Conservation (phyloP, 257 asterid species). For the Solanum lycopersicoides region DNA sequence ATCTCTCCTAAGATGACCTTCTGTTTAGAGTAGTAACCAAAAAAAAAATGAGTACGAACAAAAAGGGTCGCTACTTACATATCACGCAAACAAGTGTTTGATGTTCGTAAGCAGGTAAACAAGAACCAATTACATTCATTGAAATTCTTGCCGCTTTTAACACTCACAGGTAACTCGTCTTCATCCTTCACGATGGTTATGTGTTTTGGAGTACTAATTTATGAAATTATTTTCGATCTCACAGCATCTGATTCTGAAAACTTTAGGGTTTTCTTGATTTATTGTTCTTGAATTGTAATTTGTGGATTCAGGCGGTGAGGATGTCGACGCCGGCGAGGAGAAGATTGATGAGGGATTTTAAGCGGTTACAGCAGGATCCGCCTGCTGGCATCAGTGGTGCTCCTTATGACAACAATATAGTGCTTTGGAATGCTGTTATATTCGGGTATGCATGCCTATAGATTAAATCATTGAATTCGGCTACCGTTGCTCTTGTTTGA, state of each 20-base stretch:
- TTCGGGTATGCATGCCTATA: conserved; percentile 47
- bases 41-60: too few species aligned
- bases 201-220: too few species aligned
- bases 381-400: conserved; percentile 96
- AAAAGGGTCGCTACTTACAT: too few species aligned
- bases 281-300: neutral
- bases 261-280: neutral
- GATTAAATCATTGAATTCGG: neutral
- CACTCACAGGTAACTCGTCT: neutral
- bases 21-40: too few species aligned
- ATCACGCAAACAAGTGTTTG: neutral
- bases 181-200: neutral
- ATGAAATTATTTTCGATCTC: neutral
- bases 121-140: neutral
- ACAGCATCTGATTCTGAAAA: neutral
- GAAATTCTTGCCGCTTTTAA: neutral
- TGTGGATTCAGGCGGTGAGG: neutral
- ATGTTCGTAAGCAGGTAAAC: neutral
- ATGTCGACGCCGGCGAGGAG: conserved; percentile 91
- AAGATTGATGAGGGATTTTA: conserved; percentile 91
- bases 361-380: conserved; percentile 86
- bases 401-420: conserved; percentile 72
- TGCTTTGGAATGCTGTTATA: conserved; percentile 93
- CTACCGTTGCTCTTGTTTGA: neutral
- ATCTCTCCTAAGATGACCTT: too few species aligned